Conservation (phyloP, 2,329 filamentous ascomycete species). For the Apiospora hydei region DNA sequence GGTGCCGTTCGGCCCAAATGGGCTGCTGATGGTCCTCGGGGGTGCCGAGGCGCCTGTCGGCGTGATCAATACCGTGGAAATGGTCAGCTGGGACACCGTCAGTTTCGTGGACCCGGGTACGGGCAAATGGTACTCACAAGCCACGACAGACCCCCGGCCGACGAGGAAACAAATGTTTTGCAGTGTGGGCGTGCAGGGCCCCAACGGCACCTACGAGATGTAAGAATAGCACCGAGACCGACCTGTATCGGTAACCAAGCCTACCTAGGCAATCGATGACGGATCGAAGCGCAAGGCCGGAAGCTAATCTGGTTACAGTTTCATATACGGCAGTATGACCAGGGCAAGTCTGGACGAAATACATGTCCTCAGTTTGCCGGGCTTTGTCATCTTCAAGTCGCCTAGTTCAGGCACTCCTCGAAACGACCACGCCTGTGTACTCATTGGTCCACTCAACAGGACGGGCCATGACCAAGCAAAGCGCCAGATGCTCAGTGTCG, state of each 20-base stretch:
- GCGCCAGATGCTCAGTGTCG: constrained; percentile 27
- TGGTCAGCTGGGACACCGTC: not conserved
- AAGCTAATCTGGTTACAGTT: not conserved
- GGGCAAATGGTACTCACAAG: constrained; percentile 23
- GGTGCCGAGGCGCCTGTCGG: not conserved
- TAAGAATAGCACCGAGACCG: not conserved
- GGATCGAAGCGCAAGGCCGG: too few relatives aligned
- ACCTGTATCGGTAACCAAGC: not conserved
- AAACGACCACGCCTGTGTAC: constrained; percentile 3
- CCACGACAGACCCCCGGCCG: constrained; percentile 14
- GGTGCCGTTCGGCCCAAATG: not conserved
- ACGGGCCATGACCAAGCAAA: not conserved
- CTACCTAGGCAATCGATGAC: not conserved
- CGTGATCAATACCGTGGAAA: not conserved
- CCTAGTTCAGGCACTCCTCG: not conserved
- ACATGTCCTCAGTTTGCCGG: constrained; percentile 24
- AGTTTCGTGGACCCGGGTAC: not conserved
- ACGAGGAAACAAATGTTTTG: not conserved
- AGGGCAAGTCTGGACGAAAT: not conserved
- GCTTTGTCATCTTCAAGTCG: constrained; percentile 27
- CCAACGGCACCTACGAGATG: constrained; percentile 24
- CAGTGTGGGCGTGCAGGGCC: constrained; percentile 9
- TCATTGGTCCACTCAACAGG: not conserved
- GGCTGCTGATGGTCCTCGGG: constrained; percentile 21
- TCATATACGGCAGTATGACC: constrained; percentile 23